Base-by-base conservation (phyloP, 2,329 filamentous ascomycete genomes). In the Beauveria varroae region DNA sequence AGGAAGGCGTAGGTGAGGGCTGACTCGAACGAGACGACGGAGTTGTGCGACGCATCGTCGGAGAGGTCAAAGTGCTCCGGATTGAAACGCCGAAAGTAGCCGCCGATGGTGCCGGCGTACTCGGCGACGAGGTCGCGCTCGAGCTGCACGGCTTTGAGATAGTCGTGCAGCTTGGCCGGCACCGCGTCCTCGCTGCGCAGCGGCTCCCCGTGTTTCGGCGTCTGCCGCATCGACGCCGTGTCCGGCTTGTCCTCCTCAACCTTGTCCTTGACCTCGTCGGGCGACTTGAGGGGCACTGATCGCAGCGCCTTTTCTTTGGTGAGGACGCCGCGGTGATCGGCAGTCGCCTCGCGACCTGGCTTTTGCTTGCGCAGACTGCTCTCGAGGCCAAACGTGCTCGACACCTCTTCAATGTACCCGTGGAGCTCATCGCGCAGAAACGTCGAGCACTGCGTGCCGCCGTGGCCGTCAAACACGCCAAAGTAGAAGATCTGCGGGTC, bases 401-500 rank as follows among this genome's bases (percentile, higher is more conserved):
- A 90, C 0, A 91, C 85, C 66, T 91, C 83, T 74, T 99, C 93
- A 41, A 99, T 86, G 72, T 97, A 98, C 10, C 85, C 84, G 72
- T 97, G 95, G 63, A 99, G 77, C 69, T 89, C 85, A 63, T 97
- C 90, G 62, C 87, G 83, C 66, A 98, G 75, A 68, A 96, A 98
- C 20, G 88, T 86, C 63, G 91, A 92, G 73, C 95, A 98, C 72
- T 96, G 90, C 22, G 79, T 83, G 22, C 95, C 95, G 10, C 95
- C 95, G 76, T 99, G 95, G 3, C 95, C 95, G 74, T 99, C 95
- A 70, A 98, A 99, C 1, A 98, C 87, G 1, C 85, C 93, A 80
- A 97, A 99, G 74, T 98, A 99, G 74, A 99, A 99, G 40, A 98
- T 88, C 72, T 98, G 93, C 1, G 93, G 93, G 70, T 98, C 93